Conservation (phyloP, 129 eudicot genomes). For the Lonicera japonica region DNA sequence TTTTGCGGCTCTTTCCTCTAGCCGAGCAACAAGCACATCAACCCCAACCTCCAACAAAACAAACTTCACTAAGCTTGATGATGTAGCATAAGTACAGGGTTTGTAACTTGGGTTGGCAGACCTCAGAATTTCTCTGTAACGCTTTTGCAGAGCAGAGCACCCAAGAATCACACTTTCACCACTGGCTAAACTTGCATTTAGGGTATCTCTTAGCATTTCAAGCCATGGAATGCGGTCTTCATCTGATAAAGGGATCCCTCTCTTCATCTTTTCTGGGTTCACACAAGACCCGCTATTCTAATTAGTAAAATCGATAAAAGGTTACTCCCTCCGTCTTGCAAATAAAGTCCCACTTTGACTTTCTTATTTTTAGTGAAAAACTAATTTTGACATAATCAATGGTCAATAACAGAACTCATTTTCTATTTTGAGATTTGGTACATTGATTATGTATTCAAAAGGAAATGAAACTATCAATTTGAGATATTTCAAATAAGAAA, state of each 20-base stretch:
- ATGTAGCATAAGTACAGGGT: slow-evolving; percentile 5
- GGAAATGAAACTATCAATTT: too few relatives aligned
- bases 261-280: slow-evolving; percentile 72
- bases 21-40: slow-evolving; percentile 56
- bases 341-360: too few relatives aligned
- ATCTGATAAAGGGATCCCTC: slow-evolving; percentile 74
- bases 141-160: slow-evolving; percentile 71
- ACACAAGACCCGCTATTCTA: too few relatives aligned
- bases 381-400: too few relatives aligned
- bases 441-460: too few relatives aligned
- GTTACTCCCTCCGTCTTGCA: too few relatives aligned
- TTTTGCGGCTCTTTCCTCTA: slow-evolving; percentile 57
- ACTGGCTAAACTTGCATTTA: slow-evolving; percentile 25
- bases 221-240: slow-evolving; percentile 91
- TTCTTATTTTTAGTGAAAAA: too few relatives aligned
- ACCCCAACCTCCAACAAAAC: slow-evolving; percentile 54
- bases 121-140: slow-evolving; percentile 75
- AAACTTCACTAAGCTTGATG: slow-evolving; percentile 48
- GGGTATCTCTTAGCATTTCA: slow-evolving; percentile 45
- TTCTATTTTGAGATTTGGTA: too few relatives aligned
- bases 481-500: too few relatives aligned
- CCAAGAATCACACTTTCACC: slow-evolving; percentile 56
- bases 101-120: slow-evolving; percentile 55
- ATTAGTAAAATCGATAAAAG: too few relatives aligned
- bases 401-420: too few relatives aligned